Conservation (phyloP, 2,329 filamentous ascomycete genomes). For the Phyllachora maydis region DNA sequence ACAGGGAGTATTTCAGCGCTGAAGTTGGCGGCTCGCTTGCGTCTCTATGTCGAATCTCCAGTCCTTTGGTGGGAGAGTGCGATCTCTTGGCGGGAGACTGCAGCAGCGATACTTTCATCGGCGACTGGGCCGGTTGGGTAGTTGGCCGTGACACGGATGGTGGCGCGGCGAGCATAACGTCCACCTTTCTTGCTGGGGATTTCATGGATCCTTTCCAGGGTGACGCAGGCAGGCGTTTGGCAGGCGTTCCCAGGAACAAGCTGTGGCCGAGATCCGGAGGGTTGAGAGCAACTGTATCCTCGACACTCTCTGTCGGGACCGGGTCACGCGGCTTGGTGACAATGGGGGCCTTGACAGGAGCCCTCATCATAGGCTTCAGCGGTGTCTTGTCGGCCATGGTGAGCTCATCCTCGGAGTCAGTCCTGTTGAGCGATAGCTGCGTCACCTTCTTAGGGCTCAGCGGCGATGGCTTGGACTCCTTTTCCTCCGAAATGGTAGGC, state of each 20-base stretch:
- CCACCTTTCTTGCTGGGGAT: slow-evolving; percentile 34
- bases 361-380: slow-evolving; percentile 30
- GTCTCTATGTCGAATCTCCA: slow-evolving; percentile 10
- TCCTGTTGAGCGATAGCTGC: slow-evolving; percentile 27
- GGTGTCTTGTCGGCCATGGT: slow-evolving; percentile 27
- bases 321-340: slow-evolving; percentile 21
- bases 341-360: slow-evolving; percentile 25
- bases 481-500: slow-evolving; percentile 11
- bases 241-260: slow-evolving; percentile 28
- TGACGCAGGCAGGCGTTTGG: slow-evolving; percentile 29
- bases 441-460: slow-evolving; percentile 46
- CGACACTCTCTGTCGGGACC: slow-evolving; percentile 8
- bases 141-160: too few relatives aligned
- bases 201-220: slow-evolving; percentile 33
- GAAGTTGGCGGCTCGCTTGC: slow-evolving; percentile 11
- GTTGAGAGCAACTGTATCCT: slow-evolving; percentile 11
- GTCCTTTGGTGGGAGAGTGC: slow-evolving; percentile 19
- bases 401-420: slow-evolving; percentile 38
- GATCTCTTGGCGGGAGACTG: slow-evolving; percentile 30
- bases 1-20: slow-evolving; percentile 22
- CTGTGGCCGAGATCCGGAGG: slow-evolving; percentile 13
- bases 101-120: slow-evolving; percentile 15
- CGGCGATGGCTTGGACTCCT: slow-evolving; percentile 19
- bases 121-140: too few relatives aligned
- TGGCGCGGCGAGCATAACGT: slow-evolving; percentile 14